Evolutionary conservation across 2,329 filamentous ascomycete genomes (phyloP), one percentile per base, ranked within the genome.

Genomic region (Scytalidium sp.): DNA sequence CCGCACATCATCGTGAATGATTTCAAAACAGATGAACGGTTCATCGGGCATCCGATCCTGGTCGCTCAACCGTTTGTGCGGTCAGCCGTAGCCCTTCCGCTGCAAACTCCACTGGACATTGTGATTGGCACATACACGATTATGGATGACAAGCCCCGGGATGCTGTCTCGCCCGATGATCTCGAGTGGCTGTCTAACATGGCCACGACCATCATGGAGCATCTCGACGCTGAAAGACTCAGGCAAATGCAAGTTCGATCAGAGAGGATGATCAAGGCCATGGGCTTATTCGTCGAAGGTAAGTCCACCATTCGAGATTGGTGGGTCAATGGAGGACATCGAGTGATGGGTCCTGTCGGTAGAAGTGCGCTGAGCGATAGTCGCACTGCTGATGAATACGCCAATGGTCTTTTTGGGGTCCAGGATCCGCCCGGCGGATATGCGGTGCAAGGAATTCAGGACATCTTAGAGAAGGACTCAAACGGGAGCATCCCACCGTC

Each of bases 91-190:
- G 78, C 78, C 17, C 82, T 85, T 0, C 84, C 84, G 0, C 79
- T 88, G 47, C 74, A 76, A 21, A 82, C 79, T 3, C 75, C 75
- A 1, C 60, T 60, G 5, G 76, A 74, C 29, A 75, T 79, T 56
- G 74, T 75, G 43, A 80, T 88, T 49, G 84, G 84, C 9, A 75
- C 74, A 10, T 81, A 83, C 51, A 77, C 78, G 46, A 75, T 86
- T 2, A 67, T 83, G 3, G 83, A 86, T 55, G 75, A 79, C 41
- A 70, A 71, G n/a, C 75, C 79, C 0, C 75, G 80, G 13, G 58
- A 75, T 40, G 76, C 75, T 0, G 59, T 87, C 17, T 67, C 67
- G 10, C 59, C 69, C 0, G 70, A 70, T 8, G 75, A 82, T 45
- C 53, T 76, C 2, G 69, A 73, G 19, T 83, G 81, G 44, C 67